Percentiles rank a stretch among this genome's conserved stretches.
phyloP scores from a whole-genome alignment of 108 stramenopile species.

The Aurantiochytrium sp. region DNA sequence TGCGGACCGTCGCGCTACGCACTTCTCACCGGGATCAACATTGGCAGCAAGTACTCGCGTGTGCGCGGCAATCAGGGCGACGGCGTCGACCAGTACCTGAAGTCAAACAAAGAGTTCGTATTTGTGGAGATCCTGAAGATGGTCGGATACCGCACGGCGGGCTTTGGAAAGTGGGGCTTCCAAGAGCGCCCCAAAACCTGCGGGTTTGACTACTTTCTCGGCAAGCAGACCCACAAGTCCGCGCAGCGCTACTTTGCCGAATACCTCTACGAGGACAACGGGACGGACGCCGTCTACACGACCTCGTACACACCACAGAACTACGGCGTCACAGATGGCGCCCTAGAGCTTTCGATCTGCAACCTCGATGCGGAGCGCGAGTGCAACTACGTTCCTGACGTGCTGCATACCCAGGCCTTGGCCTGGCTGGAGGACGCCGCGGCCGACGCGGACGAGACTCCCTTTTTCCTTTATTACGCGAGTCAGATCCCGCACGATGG shows the following conservation, averaged over 20 bases:
- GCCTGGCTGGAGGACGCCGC: not conserved
- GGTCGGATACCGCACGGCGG: not conserved
- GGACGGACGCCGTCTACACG: not conserved
- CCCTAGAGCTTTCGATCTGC: not conserved
- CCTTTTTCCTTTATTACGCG: not conserved
- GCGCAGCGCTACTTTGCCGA: not conserved
- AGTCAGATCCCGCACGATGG: slow-evolving; percentile 22
- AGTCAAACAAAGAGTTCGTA: not conserved
- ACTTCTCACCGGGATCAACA: not conserved
- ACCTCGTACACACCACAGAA: not conserved
- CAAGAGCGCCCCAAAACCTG: not conserved
- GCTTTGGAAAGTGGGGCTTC: slow-evolving; percentile 8
- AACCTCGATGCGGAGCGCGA: not conserved
- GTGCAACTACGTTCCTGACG: slow-evolving; percentile 3
- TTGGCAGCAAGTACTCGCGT: slow-evolving; percentile 7
- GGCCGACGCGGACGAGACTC: not conserved
- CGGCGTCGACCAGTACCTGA: not conserved
- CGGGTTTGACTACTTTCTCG: slow-evolving; percentile 14
- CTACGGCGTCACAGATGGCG: not conserved
- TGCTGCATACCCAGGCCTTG: not conserved
- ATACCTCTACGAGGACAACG: not conserved
- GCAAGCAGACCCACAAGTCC: not conserved
- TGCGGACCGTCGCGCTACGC: not conserved
- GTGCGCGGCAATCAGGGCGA: slow-evolving; percentile 23
- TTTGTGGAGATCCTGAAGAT: not conserved